Conservation (phyloP, 768 basidiomycete genomes). For the Agrocybe chaxingu region DNA sequence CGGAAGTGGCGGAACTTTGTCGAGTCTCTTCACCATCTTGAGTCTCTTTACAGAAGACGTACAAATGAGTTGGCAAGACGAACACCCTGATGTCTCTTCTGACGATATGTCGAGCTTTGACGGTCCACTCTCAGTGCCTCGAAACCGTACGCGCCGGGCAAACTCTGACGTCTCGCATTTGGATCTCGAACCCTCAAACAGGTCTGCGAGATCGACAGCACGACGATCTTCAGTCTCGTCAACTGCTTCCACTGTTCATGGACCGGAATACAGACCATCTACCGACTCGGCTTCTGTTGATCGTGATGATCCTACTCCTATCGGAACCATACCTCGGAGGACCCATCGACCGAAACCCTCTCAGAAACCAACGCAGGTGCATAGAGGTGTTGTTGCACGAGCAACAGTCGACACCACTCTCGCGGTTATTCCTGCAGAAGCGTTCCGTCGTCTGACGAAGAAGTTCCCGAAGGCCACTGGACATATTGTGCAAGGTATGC, state of each 20-base stretch:
- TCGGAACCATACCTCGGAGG: constrained; percentile 17
- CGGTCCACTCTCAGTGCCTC: constrained; percentile 15
- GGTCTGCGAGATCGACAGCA: constrained; percentile 24
- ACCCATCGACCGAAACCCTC: constrained; percentile 8
- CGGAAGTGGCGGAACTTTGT: constrained; percentile 90
- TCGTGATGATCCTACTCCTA: constrained; percentile 17
- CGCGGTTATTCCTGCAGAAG: constrained; percentile 98
- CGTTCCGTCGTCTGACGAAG: constrained; percentile 89
- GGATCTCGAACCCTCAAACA: constrained; percentile 34
- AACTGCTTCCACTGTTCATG: constrained; percentile 66
- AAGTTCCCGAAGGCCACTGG: constrained; percentile 97
- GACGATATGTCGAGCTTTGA: constrained; percentile 23
- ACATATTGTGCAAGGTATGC: constrained; percentile 86
- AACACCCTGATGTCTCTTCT: constrained; percentile 30
- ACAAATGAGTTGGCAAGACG: constrained; percentile 88
- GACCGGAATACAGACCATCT: constrained; percentile 27
- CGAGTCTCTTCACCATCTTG: constrained; percentile 94
- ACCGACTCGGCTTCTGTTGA: constrained; percentile 18
- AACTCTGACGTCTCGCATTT: constrained; percentile 67
- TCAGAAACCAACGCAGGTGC: constrained; percentile 32
- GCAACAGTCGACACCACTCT: constrained; percentile 93
- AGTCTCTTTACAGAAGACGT: constrained; percentile 95
- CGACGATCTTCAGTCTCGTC: constrained; percentile 66
- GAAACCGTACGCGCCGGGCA: constrained; percentile 32
- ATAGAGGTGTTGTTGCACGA: constrained; percentile 82